Conservation (phyloP, 2,329 filamentous ascomycete genomes). For the Phialophora expanda region DNA sequence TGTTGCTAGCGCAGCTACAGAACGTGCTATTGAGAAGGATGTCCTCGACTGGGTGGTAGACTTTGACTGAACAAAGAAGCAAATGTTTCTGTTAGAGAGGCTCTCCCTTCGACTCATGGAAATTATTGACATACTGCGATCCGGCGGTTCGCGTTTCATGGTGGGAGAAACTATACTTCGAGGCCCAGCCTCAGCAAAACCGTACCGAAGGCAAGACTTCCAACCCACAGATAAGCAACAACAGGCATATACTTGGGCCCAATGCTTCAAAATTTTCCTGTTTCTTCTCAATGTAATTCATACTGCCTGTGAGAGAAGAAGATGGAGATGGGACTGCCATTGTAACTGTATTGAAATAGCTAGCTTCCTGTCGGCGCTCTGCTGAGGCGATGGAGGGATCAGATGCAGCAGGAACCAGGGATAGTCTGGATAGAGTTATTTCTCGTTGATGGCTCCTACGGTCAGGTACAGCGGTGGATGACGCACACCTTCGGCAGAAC, state of each 20-base stretch:
- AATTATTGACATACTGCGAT: not conserved
- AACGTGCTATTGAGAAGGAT: not conserved
- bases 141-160: too few relatives aligned
- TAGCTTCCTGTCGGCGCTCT: not conserved
- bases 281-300: not conserved
- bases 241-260: not conserved
- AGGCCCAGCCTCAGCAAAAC: not conserved
- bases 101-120: not conserved
- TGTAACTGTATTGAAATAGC: not conserved
- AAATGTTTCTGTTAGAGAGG: not conserved
- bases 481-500: not conserved
- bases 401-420: too few relatives aligned
- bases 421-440: not conserved
- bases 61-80: not conserved
- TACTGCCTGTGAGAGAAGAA: not conserved
- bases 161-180: not conserved
- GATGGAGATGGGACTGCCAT: not conserved
- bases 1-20: not conserved
- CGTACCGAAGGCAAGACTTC: not conserved
- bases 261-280: not conserved
- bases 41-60: not conserved
- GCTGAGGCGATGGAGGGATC: not conserved
- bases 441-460: not conserved
- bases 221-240: not conserved
- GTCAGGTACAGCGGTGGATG: not conserved